These are phyloP conservation scores for Grosmannia huntii DNA, from an alignment of 2,329 filamentous ascomycete genomes.

Conservation along the genomic window DNA sequence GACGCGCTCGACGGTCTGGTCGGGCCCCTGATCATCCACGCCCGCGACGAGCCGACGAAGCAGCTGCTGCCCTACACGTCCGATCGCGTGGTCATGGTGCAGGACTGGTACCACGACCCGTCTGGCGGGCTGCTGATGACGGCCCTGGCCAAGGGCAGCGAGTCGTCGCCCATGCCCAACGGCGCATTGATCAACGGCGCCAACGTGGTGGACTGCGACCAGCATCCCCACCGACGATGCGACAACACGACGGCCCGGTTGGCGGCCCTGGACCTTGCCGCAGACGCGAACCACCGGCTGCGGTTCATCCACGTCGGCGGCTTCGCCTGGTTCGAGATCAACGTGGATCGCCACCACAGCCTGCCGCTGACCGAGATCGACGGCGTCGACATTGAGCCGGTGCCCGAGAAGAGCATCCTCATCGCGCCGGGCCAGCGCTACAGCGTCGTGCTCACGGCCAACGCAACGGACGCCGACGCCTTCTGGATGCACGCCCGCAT, in stretches of 20 bases:
- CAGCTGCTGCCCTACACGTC: slow-evolving; percentile 45
- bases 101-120: slow-evolving; percentile 56
- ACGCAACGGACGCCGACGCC: slow-evolving; percentile 31
- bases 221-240: slow-evolving; percentile 27
- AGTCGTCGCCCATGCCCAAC: slow-evolving; percentile 51
- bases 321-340: slow-evolving; percentile 60
- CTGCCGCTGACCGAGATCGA: slow-evolving; percentile 53
- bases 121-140: slow-evolving; percentile 36
- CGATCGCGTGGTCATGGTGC: slow-evolving; percentile 51
- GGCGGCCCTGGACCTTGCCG: slow-evolving; percentile 32
- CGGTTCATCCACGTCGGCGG: slow-evolving; percentile 59
- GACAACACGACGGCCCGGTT: slow-evolving; percentile 25
- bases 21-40: slow-evolving; percentile 48
- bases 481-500: slow-evolving; percentile 56
- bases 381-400: slow-evolving; percentile 51
- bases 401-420: slow-evolving; percentile 46
- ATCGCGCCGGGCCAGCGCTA: slow-evolving; percentile 61
- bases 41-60: slow-evolving; percentile 37
- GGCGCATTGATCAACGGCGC: slow-evolving; percentile 58
- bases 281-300: slow-evolving; percentile 48
- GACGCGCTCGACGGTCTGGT: slow-evolving; percentile 57
- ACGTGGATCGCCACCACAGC: slow-evolving; percentile 49
- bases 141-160: slow-evolving; percentile 40
- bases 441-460: slow-evolving; percentile 50
- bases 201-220: slow-evolving; percentile 27